These are phyloP conservation scores for Trichoderma sp. DNA, from an alignment of 2,329 filamentous ascomycete genomes.

Conservation along the genomic window DNA sequence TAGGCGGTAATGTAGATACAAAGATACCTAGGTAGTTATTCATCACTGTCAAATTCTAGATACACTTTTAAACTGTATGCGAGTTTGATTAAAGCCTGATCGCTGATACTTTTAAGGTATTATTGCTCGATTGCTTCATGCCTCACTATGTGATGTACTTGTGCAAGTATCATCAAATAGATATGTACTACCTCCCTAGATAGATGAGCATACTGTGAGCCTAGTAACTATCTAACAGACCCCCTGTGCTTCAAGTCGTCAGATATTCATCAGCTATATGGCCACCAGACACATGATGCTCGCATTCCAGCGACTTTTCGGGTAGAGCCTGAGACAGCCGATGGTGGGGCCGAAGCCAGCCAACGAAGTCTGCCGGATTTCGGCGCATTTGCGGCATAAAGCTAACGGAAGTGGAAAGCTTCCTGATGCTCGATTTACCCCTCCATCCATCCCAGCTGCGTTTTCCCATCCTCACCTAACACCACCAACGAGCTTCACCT, in stretches of 20 bases:
- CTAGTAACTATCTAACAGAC: neutral
- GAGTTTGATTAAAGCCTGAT: neutral
- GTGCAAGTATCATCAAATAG: neutral
- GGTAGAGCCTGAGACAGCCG: neutral
- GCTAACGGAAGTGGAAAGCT: neutral
- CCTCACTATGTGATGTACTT: too few relatives aligned
- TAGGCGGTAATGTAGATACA: neutral
- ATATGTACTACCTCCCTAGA: neutral
- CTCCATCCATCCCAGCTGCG: constrained; percentile 6
- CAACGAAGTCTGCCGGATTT: neutral
- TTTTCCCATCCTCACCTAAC: neutral
- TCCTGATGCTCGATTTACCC: neutral
- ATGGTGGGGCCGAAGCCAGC: constrained; percentile 3
- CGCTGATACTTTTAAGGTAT: too few relatives aligned
- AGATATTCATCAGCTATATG: neutral
- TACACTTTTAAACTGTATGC: neutral
- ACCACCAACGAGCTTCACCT: neutral
- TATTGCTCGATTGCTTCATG: too few relatives aligned
- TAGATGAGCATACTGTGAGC: neutral
- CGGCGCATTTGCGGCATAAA: constrained; percentile 13
- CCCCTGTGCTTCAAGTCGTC: neutral
- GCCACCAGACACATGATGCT: neutral
- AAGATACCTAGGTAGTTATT: neutral
- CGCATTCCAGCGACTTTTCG: neutral
- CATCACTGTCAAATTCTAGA: neutral